These are phyloP conservation scores for Mallotus japonicus DNA, from an alignment of 441 rosid species.

Conservation along the genomic window DNA sequence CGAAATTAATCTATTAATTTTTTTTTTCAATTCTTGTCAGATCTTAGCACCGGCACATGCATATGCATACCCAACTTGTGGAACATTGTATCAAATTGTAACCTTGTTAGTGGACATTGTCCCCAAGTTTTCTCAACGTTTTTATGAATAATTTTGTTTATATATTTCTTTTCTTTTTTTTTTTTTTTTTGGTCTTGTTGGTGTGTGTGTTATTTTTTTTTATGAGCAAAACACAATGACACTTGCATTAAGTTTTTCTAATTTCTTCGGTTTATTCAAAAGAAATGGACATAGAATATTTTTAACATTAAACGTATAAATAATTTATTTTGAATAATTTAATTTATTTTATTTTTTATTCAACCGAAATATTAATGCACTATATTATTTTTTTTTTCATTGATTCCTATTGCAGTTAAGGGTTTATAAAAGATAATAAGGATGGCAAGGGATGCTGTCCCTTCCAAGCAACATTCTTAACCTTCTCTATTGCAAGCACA, in stretches of 20 bases:
- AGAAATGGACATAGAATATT: too few relatives aligned
- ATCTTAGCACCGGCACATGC: conserved; percentile 9
- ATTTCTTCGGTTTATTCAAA: too few relatives aligned
- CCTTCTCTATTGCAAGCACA: neutral
- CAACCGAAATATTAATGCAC: too few relatives aligned
- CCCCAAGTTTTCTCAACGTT: neutral
- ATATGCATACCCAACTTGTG: neutral
- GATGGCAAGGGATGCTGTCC: neutral
- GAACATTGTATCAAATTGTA: neutral
- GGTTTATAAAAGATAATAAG: neutral
- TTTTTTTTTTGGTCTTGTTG: neutral
- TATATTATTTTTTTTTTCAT: too few relatives aligned
- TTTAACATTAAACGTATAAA: too few relatives aligned
- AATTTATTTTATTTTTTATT: too few relatives aligned
- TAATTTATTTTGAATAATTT: too few relatives aligned
- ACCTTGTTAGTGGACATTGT: conserved; percentile 12
- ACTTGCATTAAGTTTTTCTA: too few relatives aligned
- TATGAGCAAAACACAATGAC: neutral
- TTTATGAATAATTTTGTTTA: neutral
- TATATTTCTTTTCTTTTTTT: neutral
- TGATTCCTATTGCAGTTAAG: too few relatives aligned
- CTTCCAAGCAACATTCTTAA: neutral
- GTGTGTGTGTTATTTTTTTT: neutral
- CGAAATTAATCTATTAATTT: neutral
- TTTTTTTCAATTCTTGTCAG: neutral